phyloP scores from a whole-genome alignment of 176 grass and related monocot genomes.

The Oryza glumipatula region DNA sequence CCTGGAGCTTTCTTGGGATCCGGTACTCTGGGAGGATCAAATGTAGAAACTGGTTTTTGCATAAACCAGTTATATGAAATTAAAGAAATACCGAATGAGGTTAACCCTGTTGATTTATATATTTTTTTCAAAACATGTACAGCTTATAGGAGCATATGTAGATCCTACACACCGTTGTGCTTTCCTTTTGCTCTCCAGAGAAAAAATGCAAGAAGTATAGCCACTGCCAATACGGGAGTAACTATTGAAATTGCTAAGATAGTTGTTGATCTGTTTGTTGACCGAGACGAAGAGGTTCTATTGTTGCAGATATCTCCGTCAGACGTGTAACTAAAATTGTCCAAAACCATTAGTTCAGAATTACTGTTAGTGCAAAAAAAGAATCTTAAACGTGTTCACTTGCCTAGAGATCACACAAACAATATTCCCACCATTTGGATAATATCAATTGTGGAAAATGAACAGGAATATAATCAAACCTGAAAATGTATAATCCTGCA shows the following conservation, averaged over 20 bases:
- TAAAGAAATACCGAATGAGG: background rate
- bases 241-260: conserved; percentile 8
- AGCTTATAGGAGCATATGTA: background rate
- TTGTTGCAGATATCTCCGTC: background rate
- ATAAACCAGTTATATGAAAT: too few relatives aligned
- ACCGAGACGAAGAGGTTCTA: background rate
- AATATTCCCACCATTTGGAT: background rate
- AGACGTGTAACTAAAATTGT: conserved; percentile 2
- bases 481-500: background rate
- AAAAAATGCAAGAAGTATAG: conserved; percentile 1
- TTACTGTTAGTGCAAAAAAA: background rate
- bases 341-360: background rate
- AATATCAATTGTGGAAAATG: background rate
- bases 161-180: background rate
- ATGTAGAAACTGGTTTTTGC: background rate
- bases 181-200: background rate
- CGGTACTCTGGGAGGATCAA: background rate
- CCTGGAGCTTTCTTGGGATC: background rate
- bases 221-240: conserved; percentile 6
- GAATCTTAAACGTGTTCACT: background rate
- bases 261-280: background rate
- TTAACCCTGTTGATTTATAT: background rate
- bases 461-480: background rate
- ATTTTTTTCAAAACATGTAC: background rate
- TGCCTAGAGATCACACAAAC: too few relatives aligned